phyloP scores from a whole-genome alignment of 495 filamentous ascomycete genomes.

The Penicillium waksmanii region DNA sequence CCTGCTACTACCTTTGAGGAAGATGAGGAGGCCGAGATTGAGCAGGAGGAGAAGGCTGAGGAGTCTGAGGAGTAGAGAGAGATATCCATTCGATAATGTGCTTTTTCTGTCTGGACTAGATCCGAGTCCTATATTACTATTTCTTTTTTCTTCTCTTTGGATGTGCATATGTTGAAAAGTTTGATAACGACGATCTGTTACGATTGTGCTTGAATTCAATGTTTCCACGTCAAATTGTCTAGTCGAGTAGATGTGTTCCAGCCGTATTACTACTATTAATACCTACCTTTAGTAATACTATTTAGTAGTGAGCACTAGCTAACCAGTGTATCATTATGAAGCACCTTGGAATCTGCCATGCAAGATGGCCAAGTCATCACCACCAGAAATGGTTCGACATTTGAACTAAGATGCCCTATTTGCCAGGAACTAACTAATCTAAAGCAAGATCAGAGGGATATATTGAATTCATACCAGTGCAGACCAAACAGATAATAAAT shows the following conservation, averaged over 20 bases:
- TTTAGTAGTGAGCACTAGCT: too few relatives aligned
- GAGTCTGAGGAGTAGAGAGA: constrained; percentile 39
- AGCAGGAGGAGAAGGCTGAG: constrained; percentile 52
- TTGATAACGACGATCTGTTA: constrained; percentile 20
- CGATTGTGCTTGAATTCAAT: constrained; percentile 6
- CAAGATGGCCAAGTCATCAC: too few relatives aligned
- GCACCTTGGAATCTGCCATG: too few relatives aligned
- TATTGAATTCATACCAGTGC: too few relatives aligned
- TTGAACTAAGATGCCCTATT: too few relatives aligned
- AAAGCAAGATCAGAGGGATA: too few relatives aligned
- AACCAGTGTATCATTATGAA: too few relatives aligned
- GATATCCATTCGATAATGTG: constrained; percentile 26
- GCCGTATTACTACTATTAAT: background rate
- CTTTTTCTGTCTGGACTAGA: constrained; percentile 17
- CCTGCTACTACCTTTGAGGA: constrained; percentile 87
- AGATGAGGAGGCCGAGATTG: constrained; percentile 56
- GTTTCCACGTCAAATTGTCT: background rate
- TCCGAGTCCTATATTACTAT: constrained; percentile 11
- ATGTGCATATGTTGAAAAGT: constrained; percentile 30
- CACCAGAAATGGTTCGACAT: too few relatives aligned
- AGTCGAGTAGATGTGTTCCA: too few relatives aligned
- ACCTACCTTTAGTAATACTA: too few relatives aligned
- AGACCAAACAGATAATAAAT: too few relatives aligned
- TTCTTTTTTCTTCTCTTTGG: constrained; percentile 16
- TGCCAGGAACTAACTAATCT: too few relatives aligned